Percentiles rank a stretch among this genome's conserved stretches.
phyloP scores from a whole-genome alignment of 2,329 filamentous ascomycete species.

The Fusarium sp. region DNA sequence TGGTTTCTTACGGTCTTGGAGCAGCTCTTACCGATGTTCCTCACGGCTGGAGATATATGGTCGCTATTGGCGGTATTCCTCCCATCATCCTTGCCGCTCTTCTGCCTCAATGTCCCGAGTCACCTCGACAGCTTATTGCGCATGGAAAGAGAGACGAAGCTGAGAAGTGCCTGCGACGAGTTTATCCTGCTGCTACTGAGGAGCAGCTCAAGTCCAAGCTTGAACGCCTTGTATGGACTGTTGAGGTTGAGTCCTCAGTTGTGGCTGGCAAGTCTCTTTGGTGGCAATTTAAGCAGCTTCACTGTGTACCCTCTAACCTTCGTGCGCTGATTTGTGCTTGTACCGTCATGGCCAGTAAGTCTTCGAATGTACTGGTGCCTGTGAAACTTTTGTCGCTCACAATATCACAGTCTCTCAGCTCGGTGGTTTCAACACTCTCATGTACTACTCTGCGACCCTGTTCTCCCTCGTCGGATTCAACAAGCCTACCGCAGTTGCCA shows the following conservation, averaged over 20 bases:
- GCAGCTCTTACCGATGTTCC: constrained; percentile 52
- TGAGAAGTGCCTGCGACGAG: constrained; percentile 47
- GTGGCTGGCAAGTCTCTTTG: constrained; percentile 50
- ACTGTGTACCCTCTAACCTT: constrained; percentile 52
- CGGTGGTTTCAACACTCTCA: constrained; percentile 61
- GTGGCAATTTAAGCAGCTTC: constrained; percentile 56
- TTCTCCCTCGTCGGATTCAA: constrained; percentile 60
- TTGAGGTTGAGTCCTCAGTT: constrained; percentile 51
- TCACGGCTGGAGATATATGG: constrained; percentile 59
- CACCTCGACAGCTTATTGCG: constrained; percentile 56
- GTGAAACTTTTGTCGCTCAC: constrained; percentile 53
- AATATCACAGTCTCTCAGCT: constrained; percentile 63
- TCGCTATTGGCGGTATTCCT: constrained; percentile 57
- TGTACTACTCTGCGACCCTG: constrained; percentile 60
- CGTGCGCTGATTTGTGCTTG: constrained; percentile 56
- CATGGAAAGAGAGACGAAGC: constrained; percentile 53
- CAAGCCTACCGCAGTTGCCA: constrained; percentile 57
- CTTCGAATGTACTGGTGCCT: constrained; percentile 54
- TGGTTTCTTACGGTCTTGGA: constrained; percentile 54
- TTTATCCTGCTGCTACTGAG: constrained; percentile 54
- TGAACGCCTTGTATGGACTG: constrained; percentile 48
- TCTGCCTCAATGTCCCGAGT: constrained; percentile 58
- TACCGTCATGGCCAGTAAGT: constrained; percentile 56
- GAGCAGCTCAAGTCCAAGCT: constrained; percentile 56
- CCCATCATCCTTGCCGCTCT: constrained; percentile 54